Base-by-base conservation (phyloP, 306 rosid genomes). In the Ceratonia siliqua region DNA sequence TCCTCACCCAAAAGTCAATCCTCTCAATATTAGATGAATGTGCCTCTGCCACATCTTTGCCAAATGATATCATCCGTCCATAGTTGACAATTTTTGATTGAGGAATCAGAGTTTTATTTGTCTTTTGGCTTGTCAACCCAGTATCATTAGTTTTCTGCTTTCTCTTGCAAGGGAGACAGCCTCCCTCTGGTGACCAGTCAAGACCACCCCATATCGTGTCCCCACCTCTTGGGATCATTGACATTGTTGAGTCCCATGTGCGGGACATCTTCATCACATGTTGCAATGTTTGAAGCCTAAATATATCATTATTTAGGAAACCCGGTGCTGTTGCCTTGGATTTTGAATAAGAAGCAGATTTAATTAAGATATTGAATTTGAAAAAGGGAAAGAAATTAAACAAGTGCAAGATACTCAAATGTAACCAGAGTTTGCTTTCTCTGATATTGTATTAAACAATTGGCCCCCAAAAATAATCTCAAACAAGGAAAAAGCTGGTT, bases 191-290 rank as follows among this genome's bases (percentile, higher is more conserved):
- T 21, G 90, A 89, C 96, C 96, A 88, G 82, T 92, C 96, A 85
- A 88, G 84, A 58, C 74, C 96, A 68, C 97, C 97, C 97, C 97
- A 92, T 76, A 92, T 89, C 24, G 85, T 78, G 43, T 89, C 91
- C 63, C 97, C 97, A 35, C 97, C 97, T 82, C 64, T 92, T 39
- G 97, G 97, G 73, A 92, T 86, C 97, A 92, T 92, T 59, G 97
- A 89, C 96, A 92, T 87, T 18, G 97, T 92, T 42, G 97, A 83
- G 80, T 92, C 97, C 96, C 96, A 92, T 2, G 97, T 83, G 62
- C 97, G 97, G 50, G 90, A 86, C 89, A 85, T 89, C 89, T 48
- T 89, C 97, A 92, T 92, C 6, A 85, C 90, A 68, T 88, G 89
- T 84, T 88, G 97, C 85, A 89, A 69, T 9, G 97, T 92, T 82